Percentiles rank a stretch among this genome's conserved stretches.
Evolutionary conservation across 1,139 yeast species (phyloP).

Genomic region (Geotrichum klebahnii): DNA sequence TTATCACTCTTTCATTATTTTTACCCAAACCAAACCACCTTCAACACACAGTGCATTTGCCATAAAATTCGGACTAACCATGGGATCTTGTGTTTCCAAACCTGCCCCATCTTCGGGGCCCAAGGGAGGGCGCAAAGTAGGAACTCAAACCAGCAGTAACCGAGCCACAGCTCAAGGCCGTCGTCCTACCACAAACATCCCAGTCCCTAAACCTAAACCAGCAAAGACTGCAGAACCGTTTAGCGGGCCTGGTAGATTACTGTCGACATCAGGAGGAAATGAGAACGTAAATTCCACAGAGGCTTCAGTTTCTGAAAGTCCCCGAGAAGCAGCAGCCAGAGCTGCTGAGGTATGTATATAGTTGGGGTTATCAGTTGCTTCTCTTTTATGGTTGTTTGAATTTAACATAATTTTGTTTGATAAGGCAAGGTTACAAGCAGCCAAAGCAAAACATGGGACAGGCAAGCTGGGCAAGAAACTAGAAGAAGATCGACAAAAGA

Average conservation of each 20-base stretch:
- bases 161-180: neutral
- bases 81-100: constrained; percentile 20
- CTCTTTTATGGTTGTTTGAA: no score
- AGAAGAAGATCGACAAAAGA: constrained; percentile 19
- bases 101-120: constrained; percentile 5
- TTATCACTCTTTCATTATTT: no score
- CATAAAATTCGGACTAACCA: neutral
- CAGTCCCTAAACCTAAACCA: neutral
- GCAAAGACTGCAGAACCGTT: constrained; percentile 10
- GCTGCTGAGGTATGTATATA: constrained; percentile 24
- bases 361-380: no score
- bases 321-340: constrained; percentile 21
- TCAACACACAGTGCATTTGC: neutral
- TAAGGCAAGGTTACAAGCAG: constrained; percentile 18
- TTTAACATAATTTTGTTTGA: neutral
- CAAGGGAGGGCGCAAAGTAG: constrained; percentile 6
- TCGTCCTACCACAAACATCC: neutral
- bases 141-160: constrained; percentile 3
- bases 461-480: constrained; percentile 21
- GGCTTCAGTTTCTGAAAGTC: no score
- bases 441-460: constrained; percentile 9
- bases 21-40: no score
- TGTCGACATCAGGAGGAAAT: constrained; percentile 3
- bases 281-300: neutral
- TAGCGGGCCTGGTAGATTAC: constrained; percentile 14